A percentile compares a stretch with the other conserved stretches of the same genome.
Evolutionary conservation across 116 monocot species (phyloP).

Genomic region (Cymodocea nodosa): DNA sequence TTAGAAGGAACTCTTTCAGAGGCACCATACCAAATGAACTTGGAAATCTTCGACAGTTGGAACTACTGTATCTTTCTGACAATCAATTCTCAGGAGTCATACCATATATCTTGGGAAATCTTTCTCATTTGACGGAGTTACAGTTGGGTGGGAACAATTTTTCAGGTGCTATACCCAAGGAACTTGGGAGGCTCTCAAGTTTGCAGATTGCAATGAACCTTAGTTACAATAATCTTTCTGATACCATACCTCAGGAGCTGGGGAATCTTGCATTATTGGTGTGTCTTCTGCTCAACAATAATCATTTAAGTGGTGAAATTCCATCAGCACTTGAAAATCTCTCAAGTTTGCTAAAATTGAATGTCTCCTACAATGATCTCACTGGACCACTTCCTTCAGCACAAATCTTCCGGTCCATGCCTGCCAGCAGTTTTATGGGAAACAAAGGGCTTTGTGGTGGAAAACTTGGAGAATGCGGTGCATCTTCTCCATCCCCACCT

Average conservation of each 20-base stretch:
- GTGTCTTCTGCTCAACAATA: slow-evolving; percentile 70
- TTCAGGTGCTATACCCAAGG: slow-evolving; percentile 61
- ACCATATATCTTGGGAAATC: slow-evolving; percentile 53
- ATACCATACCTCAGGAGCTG: slow-evolving; percentile 58
- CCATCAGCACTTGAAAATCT: slow-evolving; percentile 65
- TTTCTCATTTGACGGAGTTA: slow-evolving; percentile 66
- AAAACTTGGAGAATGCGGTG: slow-evolving; percentile 41
- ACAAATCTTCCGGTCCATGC: slow-evolving; percentile 53
- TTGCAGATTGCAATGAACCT: slow-evolving; percentile 92
- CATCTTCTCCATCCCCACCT: slow-evolving; percentile 12
- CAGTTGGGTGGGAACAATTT: slow-evolving; percentile 88
- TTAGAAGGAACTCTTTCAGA: slow-evolving; percentile 60
- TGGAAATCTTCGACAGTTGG: slow-evolving; percentile 58
- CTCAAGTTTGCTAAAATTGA: slow-evolving; percentile 65
- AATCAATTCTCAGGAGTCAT: slow-evolving; percentile 58
- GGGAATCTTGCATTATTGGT: slow-evolving; percentile 74
- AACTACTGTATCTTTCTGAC: slow-evolving; percentile 66
- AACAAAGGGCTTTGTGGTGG: slow-evolving; percentile 83
- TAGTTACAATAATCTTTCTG: slow-evolving; percentile 82
- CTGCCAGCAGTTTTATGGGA: slow-evolving; percentile 52
- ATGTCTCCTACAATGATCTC: slow-evolving; percentile 88
- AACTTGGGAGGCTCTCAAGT: slow-evolving; percentile 70
- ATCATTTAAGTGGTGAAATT: slow-evolving; percentile 66
- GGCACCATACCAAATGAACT: slow-evolving; percentile 54
- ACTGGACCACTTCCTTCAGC: slow-evolving; percentile 62